phyloP scores from a whole-genome alignment of 257 asterid genomes.

The Knoxia roxburghii region DNA sequence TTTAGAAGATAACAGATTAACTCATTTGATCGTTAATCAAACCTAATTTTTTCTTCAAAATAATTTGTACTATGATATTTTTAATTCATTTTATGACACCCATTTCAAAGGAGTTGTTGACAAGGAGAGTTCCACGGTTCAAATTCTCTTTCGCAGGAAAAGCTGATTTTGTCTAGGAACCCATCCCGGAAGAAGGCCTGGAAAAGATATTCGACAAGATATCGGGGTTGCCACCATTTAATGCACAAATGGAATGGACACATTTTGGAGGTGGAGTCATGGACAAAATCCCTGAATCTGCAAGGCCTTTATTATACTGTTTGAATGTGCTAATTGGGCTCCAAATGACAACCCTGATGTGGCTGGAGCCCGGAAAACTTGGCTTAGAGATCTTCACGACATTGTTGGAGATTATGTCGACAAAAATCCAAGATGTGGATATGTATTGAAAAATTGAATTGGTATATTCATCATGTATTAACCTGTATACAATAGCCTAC shows the following conservation, averaged over 20 bases:
- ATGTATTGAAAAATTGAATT: no score
- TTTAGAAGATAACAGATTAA: no score
- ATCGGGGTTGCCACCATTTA: neutral
- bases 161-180: neutral
- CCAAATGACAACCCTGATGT: neutral
- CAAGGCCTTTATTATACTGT: neutral
- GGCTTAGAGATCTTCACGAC: constrained; percentile 6
- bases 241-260: constrained; percentile 11
- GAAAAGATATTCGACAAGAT: neutral
- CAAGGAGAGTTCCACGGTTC: constrained; percentile 8
- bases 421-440: constrained; percentile 9
- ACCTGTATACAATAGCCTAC: no score
- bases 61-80: no score
- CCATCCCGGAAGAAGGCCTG: constrained; percentile 6
- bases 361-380: neutral
- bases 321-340: constrained; percentile 4
- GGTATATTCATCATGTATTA: no score
- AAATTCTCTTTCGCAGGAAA: neutral
- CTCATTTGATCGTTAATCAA: no score
- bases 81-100: no score
- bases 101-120: neutral
- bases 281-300: constrained; percentile 1
- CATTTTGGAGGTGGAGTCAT: constrained; percentile 9
- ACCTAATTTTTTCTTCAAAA: no score
- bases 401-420: constrained; percentile 10